These are phyloP conservation scores for Boehmeria nivea DNA, from an alignment of 306 rosid species.

Conservation along the genomic window DNA sequence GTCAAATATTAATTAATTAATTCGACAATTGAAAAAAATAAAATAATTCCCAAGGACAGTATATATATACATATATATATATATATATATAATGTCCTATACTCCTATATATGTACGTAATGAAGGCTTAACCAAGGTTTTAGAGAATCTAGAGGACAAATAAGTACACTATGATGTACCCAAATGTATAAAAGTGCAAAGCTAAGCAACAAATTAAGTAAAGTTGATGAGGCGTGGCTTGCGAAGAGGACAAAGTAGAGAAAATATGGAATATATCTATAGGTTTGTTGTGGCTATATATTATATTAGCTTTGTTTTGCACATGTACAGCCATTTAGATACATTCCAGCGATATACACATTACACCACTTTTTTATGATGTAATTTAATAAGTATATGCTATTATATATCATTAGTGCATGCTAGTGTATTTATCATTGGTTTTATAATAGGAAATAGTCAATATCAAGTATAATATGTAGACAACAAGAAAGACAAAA, in stretches of 20 bases:
- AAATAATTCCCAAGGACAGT: too few relatives aligned
- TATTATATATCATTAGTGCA: not conserved
- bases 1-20: too few relatives aligned
- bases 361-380: not conserved
- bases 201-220: not conserved
- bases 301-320: not conserved
- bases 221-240: not conserved
- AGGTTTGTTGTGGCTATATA: not conserved
- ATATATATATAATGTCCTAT: too few relatives aligned
- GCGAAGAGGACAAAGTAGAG: not conserved
- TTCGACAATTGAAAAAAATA: too few relatives aligned
- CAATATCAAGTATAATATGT: not conserved
- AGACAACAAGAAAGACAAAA: too few relatives aligned
- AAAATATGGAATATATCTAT: not conserved
- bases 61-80: too few relatives aligned
- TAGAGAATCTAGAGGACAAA: not conserved
- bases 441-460: not conserved
- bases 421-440: too few relatives aligned
- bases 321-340: constrained; percentile 10
- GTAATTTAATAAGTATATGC: not conserved
- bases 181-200: not conserved
- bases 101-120: too few relatives aligned
- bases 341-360: constrained; percentile 11
- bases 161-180: not conserved
- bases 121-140: not conserved